These are phyloP conservation scores for Hemisphaericaspora subhashii DNA, from an alignment of 1,139 yeast species.

Conservation along the genomic window DNA sequence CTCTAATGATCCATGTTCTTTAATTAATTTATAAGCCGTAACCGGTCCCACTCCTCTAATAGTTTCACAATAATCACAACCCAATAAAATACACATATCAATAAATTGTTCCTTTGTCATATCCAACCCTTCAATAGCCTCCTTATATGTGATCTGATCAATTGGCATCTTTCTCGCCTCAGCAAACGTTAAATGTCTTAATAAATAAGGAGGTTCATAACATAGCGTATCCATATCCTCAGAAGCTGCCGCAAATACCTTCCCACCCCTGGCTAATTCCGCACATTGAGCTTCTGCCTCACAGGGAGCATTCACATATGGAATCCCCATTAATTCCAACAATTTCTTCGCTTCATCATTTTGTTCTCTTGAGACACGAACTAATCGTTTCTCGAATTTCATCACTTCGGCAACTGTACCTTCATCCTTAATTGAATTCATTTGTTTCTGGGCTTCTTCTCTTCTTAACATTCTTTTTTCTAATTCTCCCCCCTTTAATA, in stretches of 20 bases:
- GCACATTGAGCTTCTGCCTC: conserved; percentile 99
- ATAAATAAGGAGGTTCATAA: conserved; percentile 77
- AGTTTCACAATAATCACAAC: conserved; percentile 97
- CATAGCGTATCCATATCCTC: conserved; percentile 99
- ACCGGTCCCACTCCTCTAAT: conserved; percentile 95
- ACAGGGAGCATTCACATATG: conserved; percentile 90
- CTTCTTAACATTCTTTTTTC: conserved; percentile 80
- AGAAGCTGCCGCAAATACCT: conserved; percentile 95
- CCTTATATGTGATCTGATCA: conserved; percentile 71
- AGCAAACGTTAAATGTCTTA: conserved; percentile 89
- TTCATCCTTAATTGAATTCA: conserved; percentile 72
- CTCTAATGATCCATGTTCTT: conserved; percentile 81
- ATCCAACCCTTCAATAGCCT: conserved; percentile 74
- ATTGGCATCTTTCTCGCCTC: conserved; percentile 93
- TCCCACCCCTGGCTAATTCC: conserved; percentile 80
- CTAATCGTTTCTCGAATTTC: conserved; percentile 82
- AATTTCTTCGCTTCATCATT: conserved; percentile 89
- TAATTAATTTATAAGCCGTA: conserved; percentile 84
- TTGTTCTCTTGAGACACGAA: conserved; percentile 83
- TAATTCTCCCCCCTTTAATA: conserved; percentile 87
- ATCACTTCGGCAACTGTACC: conserved; percentile 78
- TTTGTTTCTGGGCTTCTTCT: conserved; percentile 78
- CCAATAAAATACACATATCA: conserved; percentile 88
- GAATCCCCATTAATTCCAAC: conserved; percentile 88
- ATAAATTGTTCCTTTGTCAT: conserved; percentile 74